phyloP scores from a whole-genome alignment of 305 asterid species.

The Solanum hybrid region DNA sequence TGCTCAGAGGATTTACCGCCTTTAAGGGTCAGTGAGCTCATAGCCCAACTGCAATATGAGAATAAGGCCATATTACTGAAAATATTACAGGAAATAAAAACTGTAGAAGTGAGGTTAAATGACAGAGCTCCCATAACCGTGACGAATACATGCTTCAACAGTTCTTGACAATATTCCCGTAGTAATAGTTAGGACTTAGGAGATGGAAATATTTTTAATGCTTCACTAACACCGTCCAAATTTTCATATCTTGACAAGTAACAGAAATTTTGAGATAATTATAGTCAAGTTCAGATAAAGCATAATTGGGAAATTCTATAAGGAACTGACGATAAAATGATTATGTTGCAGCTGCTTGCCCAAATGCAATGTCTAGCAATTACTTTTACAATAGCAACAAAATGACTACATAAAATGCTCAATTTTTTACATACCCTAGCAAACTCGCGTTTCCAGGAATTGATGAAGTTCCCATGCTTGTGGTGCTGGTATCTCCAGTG shows the following conservation, averaged over 20 bases:
- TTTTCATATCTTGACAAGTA: background rate
- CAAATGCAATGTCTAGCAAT: background rate
- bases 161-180: background rate
- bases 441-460: constrained; percentile 91
- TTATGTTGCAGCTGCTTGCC: background rate
- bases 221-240: background rate
- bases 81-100: background rate
- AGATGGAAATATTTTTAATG: background rate
- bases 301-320: background rate
- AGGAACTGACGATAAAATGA: background rate
- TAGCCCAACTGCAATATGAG: constrained; percentile 86
- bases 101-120: background rate
- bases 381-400: background rate
- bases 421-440: constrained; percentile 58
- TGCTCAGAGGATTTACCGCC: constrained; percentile 77
- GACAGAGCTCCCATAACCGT: background rate
- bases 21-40: constrained; percentile 93
- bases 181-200: background rate
- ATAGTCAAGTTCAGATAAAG: background rate
- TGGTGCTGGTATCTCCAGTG: constrained; percentile 48
- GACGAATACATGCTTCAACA: background rate
- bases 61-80: background rate
- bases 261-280: background rate
- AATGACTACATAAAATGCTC: background rate
- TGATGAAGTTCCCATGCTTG: constrained; percentile 49